phyloP scores from a whole-genome alignment of 108 stramenopile species.

The Nannochloropsis oceanica region DNA sequence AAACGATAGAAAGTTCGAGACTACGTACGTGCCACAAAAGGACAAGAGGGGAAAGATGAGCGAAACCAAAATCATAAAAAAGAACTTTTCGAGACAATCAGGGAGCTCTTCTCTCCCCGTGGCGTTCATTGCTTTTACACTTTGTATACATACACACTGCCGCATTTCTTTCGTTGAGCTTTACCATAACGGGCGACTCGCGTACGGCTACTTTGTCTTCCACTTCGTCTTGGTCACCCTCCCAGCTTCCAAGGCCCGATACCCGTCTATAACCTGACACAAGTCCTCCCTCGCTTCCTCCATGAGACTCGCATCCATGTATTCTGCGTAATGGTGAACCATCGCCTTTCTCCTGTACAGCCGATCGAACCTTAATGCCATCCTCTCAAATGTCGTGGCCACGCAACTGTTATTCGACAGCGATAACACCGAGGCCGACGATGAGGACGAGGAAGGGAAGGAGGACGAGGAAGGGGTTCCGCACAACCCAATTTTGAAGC shows the following conservation, averaged over 20 bases:
- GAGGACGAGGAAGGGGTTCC: slow-evolving; percentile 5
- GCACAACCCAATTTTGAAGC: slow-evolving; percentile 49
- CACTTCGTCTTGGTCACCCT: neutral
- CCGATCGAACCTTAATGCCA: slow-evolving; percentile 25
- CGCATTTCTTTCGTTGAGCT: too few species aligned
- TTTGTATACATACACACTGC: too few species aligned
- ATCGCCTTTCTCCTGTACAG: slow-evolving; percentile 40
- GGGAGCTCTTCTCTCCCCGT: too few species aligned
- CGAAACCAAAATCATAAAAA: too few species aligned
- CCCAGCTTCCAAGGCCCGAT: neutral
- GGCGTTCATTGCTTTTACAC: too few species aligned
- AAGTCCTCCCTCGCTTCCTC: slow-evolving; percentile 10
- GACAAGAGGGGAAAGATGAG: too few species aligned
- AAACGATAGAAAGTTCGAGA: too few species aligned
- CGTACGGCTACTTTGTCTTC: neutral
- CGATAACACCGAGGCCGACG: slow-evolving; percentile 12
- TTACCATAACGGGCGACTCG: too few species aligned
- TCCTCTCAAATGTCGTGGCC: slow-evolving; percentile 8
- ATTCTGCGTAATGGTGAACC: slow-evolving; percentile 45
- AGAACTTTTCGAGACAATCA: too few species aligned
- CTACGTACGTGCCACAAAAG: too few species aligned
- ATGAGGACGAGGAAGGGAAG: neutral
- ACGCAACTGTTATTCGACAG: slow-evolving; percentile 38
- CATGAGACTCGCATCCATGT: slow-evolving; percentile 16
- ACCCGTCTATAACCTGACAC: neutral